phyloP scores from a whole-genome alignment of 495 filamentous ascomycete species.

The Cudoniella acicularis region DNA sequence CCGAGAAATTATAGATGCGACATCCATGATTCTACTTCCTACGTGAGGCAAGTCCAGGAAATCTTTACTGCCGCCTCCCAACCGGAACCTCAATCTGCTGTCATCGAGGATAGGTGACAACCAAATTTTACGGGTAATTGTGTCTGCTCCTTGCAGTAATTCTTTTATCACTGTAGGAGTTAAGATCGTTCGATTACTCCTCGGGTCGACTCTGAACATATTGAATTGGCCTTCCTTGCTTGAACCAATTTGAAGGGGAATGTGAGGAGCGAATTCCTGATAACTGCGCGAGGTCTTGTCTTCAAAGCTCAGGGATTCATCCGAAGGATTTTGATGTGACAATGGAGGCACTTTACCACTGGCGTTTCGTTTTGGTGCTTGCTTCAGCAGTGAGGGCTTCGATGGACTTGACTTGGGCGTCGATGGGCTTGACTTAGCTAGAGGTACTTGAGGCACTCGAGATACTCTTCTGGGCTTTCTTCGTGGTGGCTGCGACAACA shows the following conservation, averaged over 20 bases:
- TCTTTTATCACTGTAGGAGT: background rate
- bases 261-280: background rate
- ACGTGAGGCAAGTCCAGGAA: background rate
- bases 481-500: background rate
- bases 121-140: background rate
- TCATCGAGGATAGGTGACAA: background rate
- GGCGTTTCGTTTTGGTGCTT: background rate
- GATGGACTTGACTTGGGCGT: background rate
- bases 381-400: background rate
- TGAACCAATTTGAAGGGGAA: background rate
- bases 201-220: background rate
- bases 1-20: background rate
- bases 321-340: background rate
- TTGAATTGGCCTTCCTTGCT: background rate
- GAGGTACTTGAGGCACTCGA: background rate
- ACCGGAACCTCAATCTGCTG: background rate
- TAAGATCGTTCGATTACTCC: background rate
- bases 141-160: background rate
- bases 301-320: background rate
- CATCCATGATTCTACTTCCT: slow-evolving; percentile 2
- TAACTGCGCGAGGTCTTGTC: background rate
- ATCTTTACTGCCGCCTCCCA: background rate
- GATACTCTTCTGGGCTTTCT: background rate
- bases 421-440: background rate
- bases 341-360: background rate